Conservation (phyloP, 2,329 filamentous ascomycete genomes). For the Aspergillus sp. region DNA sequence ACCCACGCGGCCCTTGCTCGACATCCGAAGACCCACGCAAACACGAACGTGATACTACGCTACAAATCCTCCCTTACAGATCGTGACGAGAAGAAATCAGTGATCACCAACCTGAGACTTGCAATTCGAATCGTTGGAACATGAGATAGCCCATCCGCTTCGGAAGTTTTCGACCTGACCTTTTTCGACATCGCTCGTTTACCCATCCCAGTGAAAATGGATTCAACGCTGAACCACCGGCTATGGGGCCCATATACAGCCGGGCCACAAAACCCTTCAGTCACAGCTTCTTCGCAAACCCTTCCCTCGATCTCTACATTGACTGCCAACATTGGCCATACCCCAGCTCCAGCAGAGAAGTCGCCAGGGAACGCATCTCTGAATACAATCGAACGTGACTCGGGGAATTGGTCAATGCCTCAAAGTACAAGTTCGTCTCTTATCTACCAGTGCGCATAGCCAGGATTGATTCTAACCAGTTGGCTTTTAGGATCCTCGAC, state of each 20-base stretch:
- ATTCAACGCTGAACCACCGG: slow-evolving; percentile 41
- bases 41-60: neutral
- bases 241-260: slow-evolving; percentile 44
- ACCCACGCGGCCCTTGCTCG: neutral
- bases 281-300: slow-evolving; percentile 38
- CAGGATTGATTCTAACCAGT: slow-evolving; percentile 23
- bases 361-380: slow-evolving; percentile 43
- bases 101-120: neutral
- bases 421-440: slow-evolving; percentile 54
- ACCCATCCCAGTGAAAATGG: slow-evolving; percentile 30
- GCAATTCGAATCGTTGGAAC: slow-evolving; percentile 14
- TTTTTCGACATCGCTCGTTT: neutral
- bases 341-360: slow-evolving; percentile 38
- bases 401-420: slow-evolving; percentile 60
- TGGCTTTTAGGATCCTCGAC: slow-evolving; percentile 44
- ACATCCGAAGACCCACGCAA: neutral
- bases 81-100: neutral
- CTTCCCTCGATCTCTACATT: slow-evolving; percentile 50
- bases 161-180: neutral
- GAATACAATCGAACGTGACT: slow-evolving; percentile 54
- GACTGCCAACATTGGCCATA: slow-evolving; percentile 43
- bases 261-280: slow-evolving; percentile 34
- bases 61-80: neutral
- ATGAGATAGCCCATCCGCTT: slow-evolving; percentile 25
- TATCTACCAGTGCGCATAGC: slow-evolving; percentile 1